Percentiles rank a stretch among this genome's conserved stretches.
Conservation (phyloP, 2,329 filamentous ascomycete genomes). For the Fonsecaea monophora region DNA sequence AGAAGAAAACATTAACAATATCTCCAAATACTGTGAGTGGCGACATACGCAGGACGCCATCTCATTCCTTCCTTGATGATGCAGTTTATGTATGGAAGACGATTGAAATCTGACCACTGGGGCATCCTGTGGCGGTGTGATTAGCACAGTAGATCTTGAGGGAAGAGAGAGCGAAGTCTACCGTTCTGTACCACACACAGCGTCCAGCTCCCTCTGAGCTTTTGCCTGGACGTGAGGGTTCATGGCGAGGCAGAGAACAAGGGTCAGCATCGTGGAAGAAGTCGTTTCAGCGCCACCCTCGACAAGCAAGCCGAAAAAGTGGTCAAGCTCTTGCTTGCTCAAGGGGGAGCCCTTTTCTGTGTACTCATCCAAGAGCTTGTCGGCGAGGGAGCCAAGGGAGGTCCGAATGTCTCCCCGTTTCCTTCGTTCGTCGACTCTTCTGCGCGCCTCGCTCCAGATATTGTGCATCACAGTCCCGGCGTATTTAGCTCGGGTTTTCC, state of each 20-base stretch:
- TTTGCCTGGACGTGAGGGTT: constrained; percentile 59
- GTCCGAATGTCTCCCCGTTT: constrained; percentile 15
- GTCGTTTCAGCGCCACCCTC: constrained; percentile 31
- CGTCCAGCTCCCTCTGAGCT: constrained; percentile 56
- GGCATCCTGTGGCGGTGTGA: background rate
- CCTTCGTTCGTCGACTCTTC: constrained; percentile 14
- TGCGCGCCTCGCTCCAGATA: constrained; percentile 22
- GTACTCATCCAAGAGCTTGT: constrained; percentile 20
- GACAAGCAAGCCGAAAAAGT: constrained; percentile 21
- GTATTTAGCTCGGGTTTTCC: constrained; percentile 19
- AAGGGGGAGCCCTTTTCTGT: constrained; percentile 20
- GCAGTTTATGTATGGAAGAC: constrained; percentile 47
- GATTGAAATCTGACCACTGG: constrained; percentile 45
- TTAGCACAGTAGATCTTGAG: background rate
- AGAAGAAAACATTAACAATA: background rate
- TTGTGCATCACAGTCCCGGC: constrained; percentile 24
- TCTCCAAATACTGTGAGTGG: background rate
- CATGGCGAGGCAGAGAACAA: constrained; percentile 47
- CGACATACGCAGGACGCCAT: constrained; percentile 47
- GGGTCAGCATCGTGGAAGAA: constrained; percentile 19
- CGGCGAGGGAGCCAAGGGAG: constrained; percentile 16
- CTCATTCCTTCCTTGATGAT: constrained; percentile 52
- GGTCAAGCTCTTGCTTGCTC: constrained; percentile 20
- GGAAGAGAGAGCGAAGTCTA: constrained; percentile 34
- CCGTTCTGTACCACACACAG: constrained; percentile 52